Conservation (phyloP, 2,329 filamentous ascomycete genomes). For the Xylaria sp. region DNA sequence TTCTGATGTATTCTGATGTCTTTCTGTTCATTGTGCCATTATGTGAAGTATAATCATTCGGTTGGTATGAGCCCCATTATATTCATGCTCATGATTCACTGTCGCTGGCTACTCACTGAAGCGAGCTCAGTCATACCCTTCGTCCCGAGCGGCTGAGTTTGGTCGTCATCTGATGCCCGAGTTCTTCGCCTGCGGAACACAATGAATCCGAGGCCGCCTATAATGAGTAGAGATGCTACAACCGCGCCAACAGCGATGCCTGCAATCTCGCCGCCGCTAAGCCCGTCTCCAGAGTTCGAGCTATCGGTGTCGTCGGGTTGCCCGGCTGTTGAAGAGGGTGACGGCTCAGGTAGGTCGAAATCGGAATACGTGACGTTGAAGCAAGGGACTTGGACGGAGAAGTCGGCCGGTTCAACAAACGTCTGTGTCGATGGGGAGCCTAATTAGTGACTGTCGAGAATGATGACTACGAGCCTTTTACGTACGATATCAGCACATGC, state of each 20-base stretch:
- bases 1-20: no score
- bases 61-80: no score
- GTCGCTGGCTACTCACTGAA: slow-evolving; percentile 28
- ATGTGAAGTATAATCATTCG: no score
- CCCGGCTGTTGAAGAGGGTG: slow-evolving; percentile 36
- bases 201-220: slow-evolving; percentile 47
- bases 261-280: slow-evolving; percentile 51
- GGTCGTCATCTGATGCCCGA: slow-evolving; percentile 31
- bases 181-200: slow-evolving; percentile 43
- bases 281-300: slow-evolving; percentile 41
- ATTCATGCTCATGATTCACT: not conserved
- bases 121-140: slow-evolving; percentile 39
- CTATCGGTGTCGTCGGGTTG: slow-evolving; percentile 17
- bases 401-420: slow-evolving; percentile 48
- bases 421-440: slow-evolving; percentile 43
- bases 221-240: slow-evolving; percentile 48
- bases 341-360: slow-evolving; percentile 45
- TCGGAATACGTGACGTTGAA: slow-evolving; percentile 53
- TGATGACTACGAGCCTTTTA: not conserved
- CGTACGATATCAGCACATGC: slow-evolving; percentile 55
- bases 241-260: slow-evolving; percentile 53
- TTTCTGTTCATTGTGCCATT: no score
- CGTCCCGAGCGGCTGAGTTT: slow-evolving; percentile 7
- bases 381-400: slow-evolving; percentile 50
- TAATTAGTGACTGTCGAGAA: not conserved